Percentiles rank a stretch among this genome's conserved stretches.
Evolutionary conservation across 495 filamentous ascomycete species (phyloP).

Genomic region (Pseudevernia furfuracea): DNA sequence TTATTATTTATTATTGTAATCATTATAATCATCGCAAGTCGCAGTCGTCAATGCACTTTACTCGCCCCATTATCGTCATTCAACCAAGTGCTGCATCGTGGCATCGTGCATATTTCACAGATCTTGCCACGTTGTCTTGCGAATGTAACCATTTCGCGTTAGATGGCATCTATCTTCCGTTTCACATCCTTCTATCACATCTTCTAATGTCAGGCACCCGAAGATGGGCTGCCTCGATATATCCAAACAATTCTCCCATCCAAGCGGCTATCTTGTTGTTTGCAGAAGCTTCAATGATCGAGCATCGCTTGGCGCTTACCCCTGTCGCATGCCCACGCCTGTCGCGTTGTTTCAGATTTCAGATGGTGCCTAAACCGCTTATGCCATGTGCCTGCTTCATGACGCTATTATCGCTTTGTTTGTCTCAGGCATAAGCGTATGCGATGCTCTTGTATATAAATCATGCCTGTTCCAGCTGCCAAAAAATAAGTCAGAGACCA

Average conservation of each 20-base stretch:
- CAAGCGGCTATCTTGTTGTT: not conserved
- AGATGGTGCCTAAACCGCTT: too few relatives aligned
- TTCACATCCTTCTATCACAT: not conserved
- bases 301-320: slow-evolving; percentile 2
- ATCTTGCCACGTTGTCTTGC: not conserved
- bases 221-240: not conserved
- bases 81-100: not conserved
- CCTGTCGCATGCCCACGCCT: not conserved
- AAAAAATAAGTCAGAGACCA: not conserved
- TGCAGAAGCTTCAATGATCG: not conserved
- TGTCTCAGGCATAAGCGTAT: not conserved
- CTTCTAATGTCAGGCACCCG: not conserved
- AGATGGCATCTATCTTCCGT: not conserved
- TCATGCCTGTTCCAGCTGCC: not conserved
- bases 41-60: not conserved
- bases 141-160: not conserved
- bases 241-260: not conserved
- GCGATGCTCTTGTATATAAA: not conserved
- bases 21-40: too few relatives aligned
- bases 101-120: not conserved
- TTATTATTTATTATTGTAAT: too few relatives aligned
- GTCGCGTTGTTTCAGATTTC: not conserved
- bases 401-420: not conserved
- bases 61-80: not conserved
- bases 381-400: not conserved